A percentile compares a stretch with the other conserved stretches of the same genome.
These are phyloP conservation scores for Lanmaoa rubissima DNA, from an alignment of 768 basidiomycete species.

Conservation along the genomic window DNA sequence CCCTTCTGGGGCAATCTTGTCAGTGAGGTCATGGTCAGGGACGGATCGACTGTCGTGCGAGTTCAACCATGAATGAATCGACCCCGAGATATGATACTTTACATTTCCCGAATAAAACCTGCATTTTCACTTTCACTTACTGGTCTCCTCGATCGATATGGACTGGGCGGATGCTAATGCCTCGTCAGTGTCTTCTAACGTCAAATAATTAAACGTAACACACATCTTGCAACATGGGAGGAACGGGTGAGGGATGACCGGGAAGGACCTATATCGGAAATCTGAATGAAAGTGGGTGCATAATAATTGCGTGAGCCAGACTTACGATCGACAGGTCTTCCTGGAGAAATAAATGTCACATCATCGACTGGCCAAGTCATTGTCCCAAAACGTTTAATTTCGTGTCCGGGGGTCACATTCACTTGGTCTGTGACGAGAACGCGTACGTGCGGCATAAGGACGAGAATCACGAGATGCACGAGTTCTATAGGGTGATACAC, in stretches of 20 bases:
- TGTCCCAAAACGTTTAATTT: no score
- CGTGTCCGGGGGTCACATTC: no score
- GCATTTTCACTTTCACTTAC: constrained; percentile 1
- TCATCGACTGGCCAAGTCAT: not conserved
- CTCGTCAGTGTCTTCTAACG: not conserved
- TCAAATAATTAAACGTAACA: not conserved
- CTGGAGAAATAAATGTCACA: not conserved
- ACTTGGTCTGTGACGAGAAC: no score
- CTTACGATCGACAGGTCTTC: not conserved
- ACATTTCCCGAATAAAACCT: constrained; percentile 14
- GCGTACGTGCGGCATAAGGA: no score
- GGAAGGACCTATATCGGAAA: not conserved
- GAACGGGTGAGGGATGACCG: no score
- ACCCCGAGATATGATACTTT: not conserved
- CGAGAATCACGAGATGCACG: no score
- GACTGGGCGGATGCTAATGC: constrained; percentile 7
- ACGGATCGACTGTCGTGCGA: constrained; percentile 8
- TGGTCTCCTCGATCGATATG: not conserved
- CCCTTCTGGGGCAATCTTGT: constrained; percentile 6
- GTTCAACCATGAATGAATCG: not conserved
- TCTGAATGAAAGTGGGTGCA: not conserved
- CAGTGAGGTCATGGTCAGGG: constrained; percentile 15
- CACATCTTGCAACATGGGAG: not conserved
- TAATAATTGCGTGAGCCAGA: not conserved
- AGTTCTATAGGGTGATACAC: no score